A percentile compares a stretch with the other conserved stretches of the same genome.
These are phyloP conservation scores for Saccharomycopsis phalli DNA, from an alignment of 1,139 yeast genomes.

Conservation along the genomic window DNA sequence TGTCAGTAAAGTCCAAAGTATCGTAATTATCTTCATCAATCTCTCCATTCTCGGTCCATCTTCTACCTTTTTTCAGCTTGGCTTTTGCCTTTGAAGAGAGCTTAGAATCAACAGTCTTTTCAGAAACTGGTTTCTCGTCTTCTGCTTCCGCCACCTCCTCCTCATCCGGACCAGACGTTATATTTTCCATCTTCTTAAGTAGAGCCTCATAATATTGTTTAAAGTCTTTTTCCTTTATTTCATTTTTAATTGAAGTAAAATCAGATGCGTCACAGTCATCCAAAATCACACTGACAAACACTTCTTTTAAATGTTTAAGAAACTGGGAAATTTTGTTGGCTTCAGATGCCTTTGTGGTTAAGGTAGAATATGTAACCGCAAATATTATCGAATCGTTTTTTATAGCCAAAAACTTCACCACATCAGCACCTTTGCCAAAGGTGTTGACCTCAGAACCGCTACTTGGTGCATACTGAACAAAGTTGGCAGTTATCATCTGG, in stretches of 20 bases:
- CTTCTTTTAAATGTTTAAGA: constrained; percentile 12
- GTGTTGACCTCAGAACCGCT: constrained; percentile 4
- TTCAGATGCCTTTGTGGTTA: constrained; percentile 7
- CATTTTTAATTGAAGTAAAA: constrained; percentile 7
- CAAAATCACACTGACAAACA: constrained; percentile 11
- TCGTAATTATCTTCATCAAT: constrained; percentile 34
- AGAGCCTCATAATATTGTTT: constrained; percentile 8
- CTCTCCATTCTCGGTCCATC: constrained; percentile 41
- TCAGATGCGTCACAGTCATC: constrained; percentile 2
- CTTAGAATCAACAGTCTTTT: neutral
- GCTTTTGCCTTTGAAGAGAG: neutral
- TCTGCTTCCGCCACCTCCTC: constrained; percentile 6
- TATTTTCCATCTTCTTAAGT: constrained; percentile 15
- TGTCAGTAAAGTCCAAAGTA: constrained; percentile 40
- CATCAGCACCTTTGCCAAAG: constrained; percentile 11
- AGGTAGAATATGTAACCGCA: constrained; percentile 10
- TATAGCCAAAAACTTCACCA: constrained; percentile 12
- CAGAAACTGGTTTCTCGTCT: constrained; percentile 1
- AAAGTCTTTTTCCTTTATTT: constrained; percentile 8
- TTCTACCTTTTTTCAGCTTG: constrained; percentile 30
- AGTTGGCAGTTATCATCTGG: constrained; percentile 12
- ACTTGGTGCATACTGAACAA: constrained; percentile 9
- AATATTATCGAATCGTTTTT: constrained; percentile 9
- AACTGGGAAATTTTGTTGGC: constrained; percentile 7
- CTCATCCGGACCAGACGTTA: constrained; percentile 23